Base-by-base conservation (phyloP, 2,329 filamentous ascomycete genomes). In the Blastomyces gilchristii region DNA sequence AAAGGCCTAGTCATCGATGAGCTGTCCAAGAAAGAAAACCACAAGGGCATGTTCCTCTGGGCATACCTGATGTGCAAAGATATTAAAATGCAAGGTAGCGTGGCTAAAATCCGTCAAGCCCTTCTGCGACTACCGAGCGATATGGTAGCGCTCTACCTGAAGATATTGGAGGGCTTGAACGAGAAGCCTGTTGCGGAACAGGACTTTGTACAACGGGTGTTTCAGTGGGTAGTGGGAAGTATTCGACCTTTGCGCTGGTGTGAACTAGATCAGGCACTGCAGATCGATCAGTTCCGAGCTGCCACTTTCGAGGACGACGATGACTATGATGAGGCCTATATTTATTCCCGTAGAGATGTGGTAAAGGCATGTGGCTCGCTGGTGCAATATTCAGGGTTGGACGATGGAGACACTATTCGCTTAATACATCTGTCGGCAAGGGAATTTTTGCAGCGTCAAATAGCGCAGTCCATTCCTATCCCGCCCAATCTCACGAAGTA, bases 331-430 rank as follows among this genome's bases (percentile, higher is more conserved):
- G 56, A 63, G 39, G 39, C 47, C 22, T 54, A 56, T 45, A 60
- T 60, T 49, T 63, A 60, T 57, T 63, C 62, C n/a, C 56, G 62
- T n/a, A 62, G 31, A 31, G 62, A 61, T 50, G 52, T 63, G 28
- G 62, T 63, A 22, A 60, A 63, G 22, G 62, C 28, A 31, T 63
- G 62, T 25, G 62, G 58, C 34, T 63, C 57, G 0, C 58, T 63
- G 22, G 62, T 63, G 16, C 58, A 60, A 53, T 63, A 63, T 56
- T 60, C 57, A 31, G 62, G 62, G 6, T 50, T 63, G 7, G 47
- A 60, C n/a, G 58, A 63, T 56, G 62, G 62, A 37, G 62, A 63
- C 61, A 61, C 49, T 52, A 63, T 62, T 59, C 53, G 61, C 54
- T 39, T 62, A 45, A 62, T 62, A 37, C 61, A 62, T 54, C 28